Evolutionary conservation across 2,329 filamentous ascomycete species (phyloP).

Genomic region (Sclerotinia trifoliorum): DNA sequence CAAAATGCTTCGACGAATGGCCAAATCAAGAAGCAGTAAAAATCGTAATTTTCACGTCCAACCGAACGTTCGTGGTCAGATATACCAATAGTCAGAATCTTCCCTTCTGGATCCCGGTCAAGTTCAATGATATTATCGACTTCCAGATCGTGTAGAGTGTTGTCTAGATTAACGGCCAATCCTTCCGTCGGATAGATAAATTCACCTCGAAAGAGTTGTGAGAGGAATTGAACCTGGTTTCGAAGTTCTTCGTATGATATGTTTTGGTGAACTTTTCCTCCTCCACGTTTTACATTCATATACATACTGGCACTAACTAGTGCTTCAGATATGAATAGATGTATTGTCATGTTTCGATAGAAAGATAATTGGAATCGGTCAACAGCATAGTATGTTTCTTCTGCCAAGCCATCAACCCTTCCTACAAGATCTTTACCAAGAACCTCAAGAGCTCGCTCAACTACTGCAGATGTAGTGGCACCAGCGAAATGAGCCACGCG

Average conservation of each 20-base stretch:
- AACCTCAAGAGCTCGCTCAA: constrained; percentile 87
- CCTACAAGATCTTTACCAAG: constrained; percentile 87
- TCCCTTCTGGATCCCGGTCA: constrained; percentile 53
- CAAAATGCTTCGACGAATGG: constrained; percentile 94
- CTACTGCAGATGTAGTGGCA: constrained; percentile 73
- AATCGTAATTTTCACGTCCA: constrained; percentile 93
- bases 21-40: constrained; percentile 98
- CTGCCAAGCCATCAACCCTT: constrained; percentile 72
- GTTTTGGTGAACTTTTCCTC: constrained; percentile 76
- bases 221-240: constrained; percentile 83
- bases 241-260: constrained; percentile 72
- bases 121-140: constrained; percentile 73
- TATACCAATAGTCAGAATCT: constrained; percentile 68
- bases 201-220: constrained; percentile 89
- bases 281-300: constrained; percentile 83
- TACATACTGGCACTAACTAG: constrained; percentile 90
- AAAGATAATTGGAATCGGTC: constrained; percentile 97
- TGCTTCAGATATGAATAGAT: constrained; percentile 92
- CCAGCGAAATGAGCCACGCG: constrained; percentile 91
- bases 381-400: constrained; percentile 91
- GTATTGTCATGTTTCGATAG: constrained; percentile 99
- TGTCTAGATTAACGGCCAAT: constrained; percentile 74
- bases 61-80: constrained; percentile 71
- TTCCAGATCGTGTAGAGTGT: constrained; percentile 75
- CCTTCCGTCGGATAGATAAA: constrained; percentile 95